Conservation (phyloP, 768 basidiomycete species). For the Amylocystis lapponica region DNA sequence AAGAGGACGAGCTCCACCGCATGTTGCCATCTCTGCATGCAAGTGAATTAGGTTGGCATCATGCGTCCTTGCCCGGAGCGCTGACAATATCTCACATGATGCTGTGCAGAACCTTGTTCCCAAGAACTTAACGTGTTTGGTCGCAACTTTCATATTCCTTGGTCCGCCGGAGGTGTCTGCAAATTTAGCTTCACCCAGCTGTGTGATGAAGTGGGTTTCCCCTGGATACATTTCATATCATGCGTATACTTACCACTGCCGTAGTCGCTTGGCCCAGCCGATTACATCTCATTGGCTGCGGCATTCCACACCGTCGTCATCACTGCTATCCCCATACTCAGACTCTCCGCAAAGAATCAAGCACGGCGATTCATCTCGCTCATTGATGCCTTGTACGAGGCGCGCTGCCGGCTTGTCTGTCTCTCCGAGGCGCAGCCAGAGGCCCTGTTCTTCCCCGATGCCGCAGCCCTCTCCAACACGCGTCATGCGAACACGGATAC, state of each 20-base stretch:
- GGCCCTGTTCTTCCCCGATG: constrained; percentile 53
- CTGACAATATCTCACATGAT: neutral
- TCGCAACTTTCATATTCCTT: constrained; percentile 38
- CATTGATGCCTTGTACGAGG: constrained; percentile 54
- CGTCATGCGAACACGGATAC: constrained; percentile 8
- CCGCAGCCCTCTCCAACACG: constrained; percentile 11
- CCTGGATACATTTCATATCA: neutral
- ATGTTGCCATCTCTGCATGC: neutral
- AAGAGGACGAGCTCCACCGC: constrained; percentile 19
- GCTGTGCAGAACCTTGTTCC: constrained; percentile 13
- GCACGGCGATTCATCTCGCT: constrained; percentile 55
- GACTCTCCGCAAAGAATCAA: constrained; percentile 49
- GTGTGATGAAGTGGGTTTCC: constrained; percentile 32
- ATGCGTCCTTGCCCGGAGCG: neutral
- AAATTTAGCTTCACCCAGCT: constrained; percentile 46
- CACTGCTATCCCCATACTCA: constrained; percentile 43
- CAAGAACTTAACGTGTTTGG: constrained; percentile 42
- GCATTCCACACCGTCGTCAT: constrained; percentile 45
- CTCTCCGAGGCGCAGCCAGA: constrained; percentile 36
- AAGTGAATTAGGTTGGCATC: neutral
- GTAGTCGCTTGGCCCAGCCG: constrained; percentile 47
- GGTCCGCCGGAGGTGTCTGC: constrained; percentile 33
- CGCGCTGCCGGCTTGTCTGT: constrained; percentile 32
- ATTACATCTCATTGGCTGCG: constrained; percentile 50
- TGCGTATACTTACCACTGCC: neutral